These are phyloP conservation scores for Alloteropsis semialata DNA, from an alignment of 176 grass and related monocot species.

Conservation along the genomic window DNA sequence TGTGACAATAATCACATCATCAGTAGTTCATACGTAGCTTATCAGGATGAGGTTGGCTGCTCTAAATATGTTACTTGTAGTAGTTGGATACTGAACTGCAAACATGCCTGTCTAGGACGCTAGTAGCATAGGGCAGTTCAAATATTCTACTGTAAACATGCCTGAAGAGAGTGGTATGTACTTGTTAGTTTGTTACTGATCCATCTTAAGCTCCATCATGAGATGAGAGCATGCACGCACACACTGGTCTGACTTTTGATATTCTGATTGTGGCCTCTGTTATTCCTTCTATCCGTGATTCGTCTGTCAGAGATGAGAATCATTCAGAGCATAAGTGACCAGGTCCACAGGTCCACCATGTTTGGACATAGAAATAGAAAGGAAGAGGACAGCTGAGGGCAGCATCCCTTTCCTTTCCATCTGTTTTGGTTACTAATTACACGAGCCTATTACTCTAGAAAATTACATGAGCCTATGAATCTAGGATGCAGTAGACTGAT, in stretches of 20 bases:
- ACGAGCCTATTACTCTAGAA: constrained; percentile 23
- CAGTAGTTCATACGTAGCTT: background rate
- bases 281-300: constrained; percentile 1
- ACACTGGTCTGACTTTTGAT: background rate
- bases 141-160: background rate
- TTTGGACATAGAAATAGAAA: background rate
- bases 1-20: background rate
- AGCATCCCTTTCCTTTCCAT: background rate
- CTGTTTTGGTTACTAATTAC: constrained; percentile 12
- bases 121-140: background rate
- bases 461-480: constrained; percentile 23
- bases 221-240: background rate
- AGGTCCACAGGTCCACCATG: constrained; percentile 17
- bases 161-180: background rate
- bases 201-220: constrained; percentile 19
- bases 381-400: background rate
- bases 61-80: background rate
- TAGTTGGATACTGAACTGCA: background rate
- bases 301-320: background rate
- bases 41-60: background rate
- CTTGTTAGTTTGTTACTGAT: background rate
- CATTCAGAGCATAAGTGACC: constrained; percentile 10
- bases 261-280: background rate
- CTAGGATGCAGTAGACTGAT: constrained; percentile 19
- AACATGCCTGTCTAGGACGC: background rate